phyloP scores from a whole-genome alignment of 2,329 filamentous ascomycete species.

The Ilyonectria mors-panacis region DNA sequence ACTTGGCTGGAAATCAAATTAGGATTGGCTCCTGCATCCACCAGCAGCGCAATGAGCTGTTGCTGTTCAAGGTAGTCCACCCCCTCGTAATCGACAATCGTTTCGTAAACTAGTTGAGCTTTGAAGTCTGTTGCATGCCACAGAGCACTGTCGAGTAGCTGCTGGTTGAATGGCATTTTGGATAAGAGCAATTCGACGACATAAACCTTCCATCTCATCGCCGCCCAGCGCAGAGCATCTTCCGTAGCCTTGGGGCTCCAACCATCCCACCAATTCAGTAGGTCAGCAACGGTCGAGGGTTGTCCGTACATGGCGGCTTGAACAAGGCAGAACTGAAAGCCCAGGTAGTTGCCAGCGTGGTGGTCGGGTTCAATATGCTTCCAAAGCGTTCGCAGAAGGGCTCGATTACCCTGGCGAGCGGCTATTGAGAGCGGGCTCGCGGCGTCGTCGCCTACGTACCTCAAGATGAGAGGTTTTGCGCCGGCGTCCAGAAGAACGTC shows the following conservation, averaged over 20 bases:
- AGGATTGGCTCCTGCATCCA: constrained; percentile 42
- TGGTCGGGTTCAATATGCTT: not conserved
- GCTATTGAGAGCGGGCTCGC: not conserved
- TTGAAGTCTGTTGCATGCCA: not conserved
- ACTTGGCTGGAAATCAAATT: constrained; percentile 32
- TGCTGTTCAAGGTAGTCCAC: constrained; percentile 38
- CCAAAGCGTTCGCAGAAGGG: not conserved
- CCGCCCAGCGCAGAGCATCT: constrained; percentile 30
- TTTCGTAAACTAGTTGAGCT: not conserved
- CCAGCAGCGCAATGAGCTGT: constrained; percentile 34
- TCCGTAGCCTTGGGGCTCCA: constrained; percentile 28
- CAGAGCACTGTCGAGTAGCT: constrained; percentile 1
- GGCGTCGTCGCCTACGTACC: not conserved
- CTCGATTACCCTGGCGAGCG: not conserved
- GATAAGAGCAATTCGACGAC: constrained; percentile 27
- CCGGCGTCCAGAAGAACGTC: not conserved
- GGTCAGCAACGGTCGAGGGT: constrained; percentile 30
- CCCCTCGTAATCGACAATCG: not conserved
- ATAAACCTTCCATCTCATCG: constrained; percentile 31
- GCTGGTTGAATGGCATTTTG: constrained; percentile 14
- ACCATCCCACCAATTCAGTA: constrained; percentile 36
- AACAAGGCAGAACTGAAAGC: constrained; percentile 18
- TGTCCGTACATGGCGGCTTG: constrained; percentile 34
- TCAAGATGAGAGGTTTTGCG: not conserved
- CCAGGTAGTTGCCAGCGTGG: not conserved